A percentile compares a stretch with the other conserved stretches of the same genome.
Evolutionary conservation across 169 alveolate genomes (phyloP).

Genomic region (Eimeria nieschulzi): DNA sequence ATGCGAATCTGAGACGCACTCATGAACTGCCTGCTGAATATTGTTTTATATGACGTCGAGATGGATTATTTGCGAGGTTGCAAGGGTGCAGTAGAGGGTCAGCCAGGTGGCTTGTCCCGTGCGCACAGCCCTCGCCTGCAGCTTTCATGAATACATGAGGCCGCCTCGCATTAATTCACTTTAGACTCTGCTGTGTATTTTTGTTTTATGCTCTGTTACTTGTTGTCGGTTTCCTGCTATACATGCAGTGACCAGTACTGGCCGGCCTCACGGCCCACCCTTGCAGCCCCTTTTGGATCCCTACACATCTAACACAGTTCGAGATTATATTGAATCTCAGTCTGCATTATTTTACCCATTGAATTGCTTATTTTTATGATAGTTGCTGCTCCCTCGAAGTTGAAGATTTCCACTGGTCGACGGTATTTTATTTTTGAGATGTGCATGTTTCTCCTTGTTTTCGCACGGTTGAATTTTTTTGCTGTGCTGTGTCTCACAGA

Average conservation of each 20-base stretch:
- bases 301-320: too few relatives aligned
- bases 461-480: too few relatives aligned
- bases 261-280: too few relatives aligned
- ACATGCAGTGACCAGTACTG: too few relatives aligned
- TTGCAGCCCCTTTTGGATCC: too few relatives aligned
- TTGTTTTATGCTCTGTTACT: neutral
- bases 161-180: conserved; percentile 50
- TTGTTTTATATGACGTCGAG: conserved; percentile 11
- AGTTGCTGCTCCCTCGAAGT: too few relatives aligned
- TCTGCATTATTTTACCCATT: too few relatives aligned
- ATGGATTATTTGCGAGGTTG: neutral
- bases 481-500: conserved; percentile 63
- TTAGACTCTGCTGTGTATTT: conserved; percentile 21
- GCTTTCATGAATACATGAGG: conserved; percentile 6
- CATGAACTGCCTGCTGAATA: conserved; percentile 18
- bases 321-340: too few relatives aligned
- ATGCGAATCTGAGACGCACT: conserved; percentile 34
- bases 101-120: conserved; percentile 62
- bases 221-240: neutral
- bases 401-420: too few relatives aligned
- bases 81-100: conserved; percentile 62
- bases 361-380: too few relatives aligned
- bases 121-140: conserved; percentile 66
- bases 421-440: neutral
- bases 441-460: neutral